Evolutionary conservation across 1,284 basidiomycete genomes (phyloP).

Genomic region (Ganoderma sp.): DNA sequence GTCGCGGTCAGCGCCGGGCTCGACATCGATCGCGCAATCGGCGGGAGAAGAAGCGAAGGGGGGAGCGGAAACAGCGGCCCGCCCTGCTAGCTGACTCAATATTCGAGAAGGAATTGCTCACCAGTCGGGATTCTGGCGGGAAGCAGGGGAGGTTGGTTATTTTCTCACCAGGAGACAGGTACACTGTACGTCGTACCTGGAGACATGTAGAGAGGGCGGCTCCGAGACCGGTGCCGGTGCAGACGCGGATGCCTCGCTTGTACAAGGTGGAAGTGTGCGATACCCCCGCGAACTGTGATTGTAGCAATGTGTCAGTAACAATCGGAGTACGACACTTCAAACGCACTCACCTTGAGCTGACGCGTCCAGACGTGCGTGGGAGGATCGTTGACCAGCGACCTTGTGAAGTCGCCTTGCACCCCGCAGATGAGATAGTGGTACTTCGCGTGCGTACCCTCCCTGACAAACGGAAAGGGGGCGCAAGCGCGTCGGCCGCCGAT

Average conservation of each 20-base stretch:
- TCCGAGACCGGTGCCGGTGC: constrained; percentile 52
- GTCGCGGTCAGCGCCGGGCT: constrained; percentile 6
- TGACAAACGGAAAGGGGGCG: constrained; percentile 34
- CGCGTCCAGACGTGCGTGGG: constrained; percentile 72
- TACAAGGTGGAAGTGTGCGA: constrained; percentile 52
- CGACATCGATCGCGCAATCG: not conserved
- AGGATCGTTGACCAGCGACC: constrained; percentile 61
- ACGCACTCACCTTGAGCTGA: constrained; percentile 58
- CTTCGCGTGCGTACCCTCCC: constrained; percentile 63
- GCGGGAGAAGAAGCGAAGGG: not conserved
- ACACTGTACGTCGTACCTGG: constrained; percentile 34
- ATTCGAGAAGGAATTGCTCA: constrained; percentile 39
- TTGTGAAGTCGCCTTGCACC: constrained; percentile 75
- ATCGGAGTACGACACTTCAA: not conserved
- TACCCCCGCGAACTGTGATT: constrained; percentile 47
- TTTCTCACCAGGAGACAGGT: not conserved
- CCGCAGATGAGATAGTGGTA: constrained; percentile 76
- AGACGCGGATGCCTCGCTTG: constrained; percentile 51
- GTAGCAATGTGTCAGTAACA: constrained; percentile 8
- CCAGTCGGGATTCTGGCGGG: constrained; percentile 62
- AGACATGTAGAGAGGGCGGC: constrained; percentile 52
- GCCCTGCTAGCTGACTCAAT: not conserved
- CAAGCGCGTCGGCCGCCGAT: constrained; percentile 19
- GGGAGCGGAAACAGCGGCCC: no score
- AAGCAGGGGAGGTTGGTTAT: constrained; percentile 9